Base-by-base conservation (phyloP, 1,284 basidiomycete species). In the Melampsora larici-populina region DNA sequence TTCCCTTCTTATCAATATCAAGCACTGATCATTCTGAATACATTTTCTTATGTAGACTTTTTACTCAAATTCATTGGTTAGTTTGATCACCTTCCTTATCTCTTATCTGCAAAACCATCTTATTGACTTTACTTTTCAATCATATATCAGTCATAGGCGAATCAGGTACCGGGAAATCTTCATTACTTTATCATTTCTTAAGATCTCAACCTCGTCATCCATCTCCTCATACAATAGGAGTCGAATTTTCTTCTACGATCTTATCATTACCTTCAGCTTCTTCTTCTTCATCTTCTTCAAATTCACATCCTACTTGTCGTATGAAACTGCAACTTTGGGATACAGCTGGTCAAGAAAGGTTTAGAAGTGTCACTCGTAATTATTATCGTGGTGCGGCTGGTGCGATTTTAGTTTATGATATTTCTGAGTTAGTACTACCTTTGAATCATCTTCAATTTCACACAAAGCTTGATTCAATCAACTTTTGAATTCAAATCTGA, bases 111-210 rank as follows among this genome's bases (percentile, higher is more conserved):
- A n/a, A n/a, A n/a, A n/a, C n/a, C n/a, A n/a, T n/a, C 26, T 18
- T 48, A 24, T 63, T 40, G 3, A 3, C 9, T 36, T 36, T 36
- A 4, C 36, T 36, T 21, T 29, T 15, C 17, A 46, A 26, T 15
- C 40, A 33, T 17, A 21, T 15, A 31, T 18, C 31, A 76, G 74
- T 76, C 43, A 76, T 76, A 29, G 74, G 74, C 40, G 95, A 97
- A 86, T 92, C 95, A 17, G 95, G 94, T 79, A 93, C 93, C 3
- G 96, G 96, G 65, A 99, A 99, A 87, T 95, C 93, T 26, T 98
- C 95, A 85, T 86, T 98, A 55, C 87, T 98, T 70, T 94, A 97
- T 84, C 94, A 97, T 80, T 97, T 97, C 84, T 40, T 68, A 46
- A 29, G 62, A 18, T 75, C 78, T 9, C 63, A 70, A 36, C 72